Conservation (phyloP, 2,329 filamentous ascomycete genomes). For the Colletotrichum sp. region DNA sequence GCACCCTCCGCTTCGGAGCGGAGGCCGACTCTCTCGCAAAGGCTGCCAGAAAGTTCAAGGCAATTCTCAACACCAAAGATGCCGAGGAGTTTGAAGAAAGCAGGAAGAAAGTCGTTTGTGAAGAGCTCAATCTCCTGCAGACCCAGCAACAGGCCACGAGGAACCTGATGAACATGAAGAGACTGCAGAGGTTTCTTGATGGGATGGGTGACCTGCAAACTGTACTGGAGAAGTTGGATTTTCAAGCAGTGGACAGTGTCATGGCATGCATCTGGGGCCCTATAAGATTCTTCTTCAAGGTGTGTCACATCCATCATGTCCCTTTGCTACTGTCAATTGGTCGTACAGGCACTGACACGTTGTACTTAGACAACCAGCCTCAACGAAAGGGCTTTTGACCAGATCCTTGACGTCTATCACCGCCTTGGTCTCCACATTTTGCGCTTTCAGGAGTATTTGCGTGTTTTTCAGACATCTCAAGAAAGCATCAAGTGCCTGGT, state of each 20-base stretch:
- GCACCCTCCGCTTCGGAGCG: background rate
- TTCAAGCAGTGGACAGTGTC: constrained; percentile 17
- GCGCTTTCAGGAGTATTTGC: no score
- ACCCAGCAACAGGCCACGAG: constrained; percentile 26
- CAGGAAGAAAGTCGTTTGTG: no score
- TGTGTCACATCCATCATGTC: background rate
- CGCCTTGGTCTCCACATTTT: background rate
- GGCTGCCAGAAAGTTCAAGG: constrained; percentile 16
- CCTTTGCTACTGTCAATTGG: background rate
- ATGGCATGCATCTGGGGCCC: constrained; percentile 33
- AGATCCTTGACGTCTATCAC: constrained; percentile 18
- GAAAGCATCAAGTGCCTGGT: background rate
- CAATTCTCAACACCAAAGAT: constrained; percentile 18
- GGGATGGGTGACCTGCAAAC: no score
- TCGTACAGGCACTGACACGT: background rate
- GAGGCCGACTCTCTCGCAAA: background rate
- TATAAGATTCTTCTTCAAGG: constrained; percentile 27
- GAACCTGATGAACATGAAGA: constrained; percentile 30
- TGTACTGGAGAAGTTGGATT: no score
- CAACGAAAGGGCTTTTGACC: constrained; percentile 15
- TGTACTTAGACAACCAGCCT: background rate
- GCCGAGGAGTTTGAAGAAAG: constrained; percentile 23
- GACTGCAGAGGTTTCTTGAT: constrained; percentile 27
- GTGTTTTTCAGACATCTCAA: background rate
- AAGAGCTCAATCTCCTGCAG: no score